Conservation (phyloP, 129 eudicot species). For the Artemisia tridentata region DNA sequence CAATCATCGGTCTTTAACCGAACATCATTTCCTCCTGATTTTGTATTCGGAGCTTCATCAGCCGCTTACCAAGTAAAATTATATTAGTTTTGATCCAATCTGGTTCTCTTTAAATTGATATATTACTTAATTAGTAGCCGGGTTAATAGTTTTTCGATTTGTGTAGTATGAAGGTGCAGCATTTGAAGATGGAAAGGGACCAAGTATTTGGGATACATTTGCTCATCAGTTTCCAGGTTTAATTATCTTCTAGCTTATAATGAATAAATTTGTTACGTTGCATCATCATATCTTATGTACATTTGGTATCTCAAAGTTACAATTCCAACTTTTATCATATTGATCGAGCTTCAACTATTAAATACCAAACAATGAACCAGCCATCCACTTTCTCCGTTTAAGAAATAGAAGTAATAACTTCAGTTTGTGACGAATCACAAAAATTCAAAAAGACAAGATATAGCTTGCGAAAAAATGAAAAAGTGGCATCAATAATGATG, state of each 20-base stretch:
- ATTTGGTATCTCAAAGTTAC: background rate
- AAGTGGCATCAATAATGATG: too few relatives aligned
- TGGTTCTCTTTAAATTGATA: background rate
- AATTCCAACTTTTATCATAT: too few relatives aligned
- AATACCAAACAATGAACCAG: too few relatives aligned
- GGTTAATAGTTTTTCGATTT: background rate
- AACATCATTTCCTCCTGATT: constrained; percentile 16
- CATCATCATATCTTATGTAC: background rate
- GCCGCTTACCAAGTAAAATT: constrained; percentile 16
- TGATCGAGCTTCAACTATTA: too few relatives aligned
- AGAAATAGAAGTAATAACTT: too few relatives aligned
- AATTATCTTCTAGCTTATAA: background rate
- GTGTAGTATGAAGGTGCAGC: constrained; percentile 40
- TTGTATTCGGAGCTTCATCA: constrained; percentile 17
- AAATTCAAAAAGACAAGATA: too few relatives aligned
- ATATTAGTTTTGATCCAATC: background rate
- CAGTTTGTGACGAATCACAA: too few relatives aligned
- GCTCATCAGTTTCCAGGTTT: constrained; percentile 6
- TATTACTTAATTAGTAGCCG: too few relatives aligned
- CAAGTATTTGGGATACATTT: constrained; percentile 32
- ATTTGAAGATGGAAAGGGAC: constrained; percentile 5
- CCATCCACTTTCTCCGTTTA: too few relatives aligned
- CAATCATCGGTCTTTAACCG: constrained; percentile 17
- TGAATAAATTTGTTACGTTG: too few relatives aligned
- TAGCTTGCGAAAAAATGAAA: too few relatives aligned